These are phyloP conservation scores for Calonectria henricotiae DNA, from an alignment of 2,329 filamentous ascomycete genomes.

Conservation along the genomic window DNA sequence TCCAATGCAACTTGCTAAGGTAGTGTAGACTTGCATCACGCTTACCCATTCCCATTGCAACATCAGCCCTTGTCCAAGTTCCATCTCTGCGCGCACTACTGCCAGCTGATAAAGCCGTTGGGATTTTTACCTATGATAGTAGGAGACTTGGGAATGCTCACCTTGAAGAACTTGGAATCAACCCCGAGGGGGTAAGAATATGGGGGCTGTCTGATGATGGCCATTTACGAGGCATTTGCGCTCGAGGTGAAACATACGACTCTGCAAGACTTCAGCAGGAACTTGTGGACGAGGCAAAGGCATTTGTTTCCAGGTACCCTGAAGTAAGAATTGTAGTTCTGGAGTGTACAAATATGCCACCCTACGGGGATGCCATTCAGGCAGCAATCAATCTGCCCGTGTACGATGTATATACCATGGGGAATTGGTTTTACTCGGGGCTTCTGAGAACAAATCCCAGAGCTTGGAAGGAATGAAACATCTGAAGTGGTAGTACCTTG, in stretches of 20 bases:
- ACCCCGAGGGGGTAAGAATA: constrained; percentile 44
- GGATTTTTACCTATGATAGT: constrained; percentile 56
- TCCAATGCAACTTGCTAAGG: background rate
- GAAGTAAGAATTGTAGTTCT: constrained; percentile 49
- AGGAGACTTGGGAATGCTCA: constrained; percentile 46
- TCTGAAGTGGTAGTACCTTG: background rate
- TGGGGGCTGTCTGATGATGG: constrained; percentile 48
- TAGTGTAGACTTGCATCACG: constrained; percentile 51
- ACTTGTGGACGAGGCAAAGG: constrained; percentile 43
- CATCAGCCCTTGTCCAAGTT: constrained; percentile 58
- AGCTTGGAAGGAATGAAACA: constrained; percentile 21
- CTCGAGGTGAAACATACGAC: constrained; percentile 42
- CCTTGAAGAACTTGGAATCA: constrained; percentile 47
- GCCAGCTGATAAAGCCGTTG: constrained; percentile 48
- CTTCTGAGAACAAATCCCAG: constrained; percentile 39
- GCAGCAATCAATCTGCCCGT: constrained; percentile 52
- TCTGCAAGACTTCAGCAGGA: constrained; percentile 44
- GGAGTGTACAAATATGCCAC: constrained; percentile 60
- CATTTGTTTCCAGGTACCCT: constrained; percentile 37
- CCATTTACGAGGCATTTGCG: constrained; percentile 44
- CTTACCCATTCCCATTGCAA: constrained; percentile 57
- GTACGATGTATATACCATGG: constrained; percentile 59
- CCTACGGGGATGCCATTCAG: constrained; percentile 56
- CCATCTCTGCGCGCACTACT: constrained; percentile 54
- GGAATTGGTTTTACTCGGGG: constrained; percentile 57